A percentile compares a stretch with the other conserved stretches of the same genome.
Evolutionary conservation across 768 basidiomycete species (phyloP).

Genomic region (Hygrophorus russula): DNA sequence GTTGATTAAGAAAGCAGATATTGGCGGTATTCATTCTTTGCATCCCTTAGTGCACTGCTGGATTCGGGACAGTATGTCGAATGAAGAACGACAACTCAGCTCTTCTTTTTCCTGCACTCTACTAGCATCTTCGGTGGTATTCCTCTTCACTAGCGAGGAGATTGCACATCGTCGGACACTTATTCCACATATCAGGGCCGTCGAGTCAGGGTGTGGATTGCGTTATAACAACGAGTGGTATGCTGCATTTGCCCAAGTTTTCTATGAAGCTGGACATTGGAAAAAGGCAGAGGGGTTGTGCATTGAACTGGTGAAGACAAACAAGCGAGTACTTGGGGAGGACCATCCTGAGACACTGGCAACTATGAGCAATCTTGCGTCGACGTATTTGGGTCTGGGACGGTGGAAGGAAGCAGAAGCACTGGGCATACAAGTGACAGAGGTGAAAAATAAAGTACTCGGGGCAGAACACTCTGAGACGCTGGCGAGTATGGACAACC

Average conservation of each 20-base stretch:
- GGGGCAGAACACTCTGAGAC: background rate
- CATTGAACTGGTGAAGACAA: background rate
- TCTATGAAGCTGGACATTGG: background rate
- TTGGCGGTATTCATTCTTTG: conserved; percentile 4
- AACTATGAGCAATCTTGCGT: background rate
- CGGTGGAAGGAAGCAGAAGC: too few relatives aligned
- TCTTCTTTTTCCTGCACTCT: background rate
- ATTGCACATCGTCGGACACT: background rate
- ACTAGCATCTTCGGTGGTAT: conserved; percentile 1
- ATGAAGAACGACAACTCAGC: background rate
- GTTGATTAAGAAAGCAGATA: conserved; percentile 7
- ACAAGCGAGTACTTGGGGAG: background rate
- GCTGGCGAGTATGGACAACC: background rate
- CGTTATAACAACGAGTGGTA: background rate
- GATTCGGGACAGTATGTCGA: conserved; percentile 3
- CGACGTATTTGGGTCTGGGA: background rate
- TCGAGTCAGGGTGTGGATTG: background rate
- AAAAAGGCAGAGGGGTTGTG: background rate
- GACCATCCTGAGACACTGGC: background rate
- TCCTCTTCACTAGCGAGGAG: background rate
- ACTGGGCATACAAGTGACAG: too few relatives aligned
- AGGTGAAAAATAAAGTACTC: background rate
- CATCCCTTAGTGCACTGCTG: conserved; percentile 9
- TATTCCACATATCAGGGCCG: conserved; percentile 5
- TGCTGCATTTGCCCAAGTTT: background rate